These are phyloP conservation scores for Magnaporthiopsis incrustans DNA, from an alignment of 2,329 filamentous ascomycete genomes.

Conservation along the genomic window DNA sequence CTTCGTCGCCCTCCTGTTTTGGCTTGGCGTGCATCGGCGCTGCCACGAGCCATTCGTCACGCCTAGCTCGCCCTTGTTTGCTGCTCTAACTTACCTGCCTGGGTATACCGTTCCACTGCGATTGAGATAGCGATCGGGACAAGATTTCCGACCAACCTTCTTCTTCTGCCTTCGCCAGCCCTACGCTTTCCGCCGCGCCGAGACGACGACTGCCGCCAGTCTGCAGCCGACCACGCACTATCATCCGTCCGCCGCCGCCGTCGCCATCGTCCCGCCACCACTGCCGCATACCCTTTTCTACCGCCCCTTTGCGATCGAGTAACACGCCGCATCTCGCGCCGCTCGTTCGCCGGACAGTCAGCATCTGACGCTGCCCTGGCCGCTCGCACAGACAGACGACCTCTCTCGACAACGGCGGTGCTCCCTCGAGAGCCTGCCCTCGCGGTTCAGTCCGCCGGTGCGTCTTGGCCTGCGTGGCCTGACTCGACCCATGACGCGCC, in stretches of 20 bases:
- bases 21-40: constrained; percentile 7
- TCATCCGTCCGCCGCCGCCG: neutral
- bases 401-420: no score
- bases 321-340: neutral
- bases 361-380: neutral
- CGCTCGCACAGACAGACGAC: no score
- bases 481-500: neutral
- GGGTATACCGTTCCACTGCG: neutral
- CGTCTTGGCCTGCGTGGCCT: neutral
- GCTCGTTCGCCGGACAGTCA: neutral
- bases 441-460: neutral
- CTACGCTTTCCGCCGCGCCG: neutral
- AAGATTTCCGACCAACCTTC: no score
- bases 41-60: constrained; percentile 3
- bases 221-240: neutral
- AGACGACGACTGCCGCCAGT: neutral
- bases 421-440: neutral
- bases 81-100: neutral
- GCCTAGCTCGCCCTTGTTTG: neutral
- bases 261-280: neutral
- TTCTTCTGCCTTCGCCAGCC: neutral
- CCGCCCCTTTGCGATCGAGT: neutral
- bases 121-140: neutral
- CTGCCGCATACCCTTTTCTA: no score
- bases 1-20: constrained; percentile 4